These are phyloP conservation scores for Colletotrichum tropicicola DNA, from an alignment of 2,329 filamentous ascomycete species.

Conservation along the genomic window DNA sequence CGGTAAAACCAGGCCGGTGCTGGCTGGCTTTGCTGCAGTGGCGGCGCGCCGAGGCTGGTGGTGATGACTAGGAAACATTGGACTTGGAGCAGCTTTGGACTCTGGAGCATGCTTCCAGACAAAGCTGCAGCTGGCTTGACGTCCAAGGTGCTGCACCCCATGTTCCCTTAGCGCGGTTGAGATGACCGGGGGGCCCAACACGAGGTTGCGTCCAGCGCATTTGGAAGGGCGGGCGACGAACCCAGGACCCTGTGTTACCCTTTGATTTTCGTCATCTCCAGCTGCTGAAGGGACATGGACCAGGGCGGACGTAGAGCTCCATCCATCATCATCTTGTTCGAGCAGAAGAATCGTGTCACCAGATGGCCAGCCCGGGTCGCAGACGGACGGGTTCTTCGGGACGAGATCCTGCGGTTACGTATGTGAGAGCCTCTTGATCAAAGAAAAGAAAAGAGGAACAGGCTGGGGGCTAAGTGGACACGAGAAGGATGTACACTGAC, in stretches of 20 bases:
- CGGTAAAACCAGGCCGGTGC: neutral
- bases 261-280: constrained; percentile 20
- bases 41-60: constrained; percentile 5
- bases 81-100: neutral
- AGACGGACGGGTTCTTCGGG: constrained; percentile 12
- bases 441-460: constrained; percentile 12
- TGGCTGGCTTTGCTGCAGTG: neutral
- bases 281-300: neutral
- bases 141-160: constrained; percentile 17
- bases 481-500: no score
- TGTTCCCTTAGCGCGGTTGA: constrained; percentile 10
- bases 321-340: constrained; percentile 20
- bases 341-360: neutral
- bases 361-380: neutral
- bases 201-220: constrained; percentile 22
- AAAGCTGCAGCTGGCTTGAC: constrained; percentile 8
- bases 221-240: constrained; percentile 5
- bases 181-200: constrained; percentile 19
- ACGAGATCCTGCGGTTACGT: constrained; percentile 2
- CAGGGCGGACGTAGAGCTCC: constrained; percentile 11
- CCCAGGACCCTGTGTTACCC: constrained; percentile 4
- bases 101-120: neutral
- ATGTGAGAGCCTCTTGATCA: neutral
- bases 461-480: neutral
- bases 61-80: neutral